phyloP scores from a whole-genome alignment of 176 grass and related monocot species.

The Eragrostis nindensis region DNA sequence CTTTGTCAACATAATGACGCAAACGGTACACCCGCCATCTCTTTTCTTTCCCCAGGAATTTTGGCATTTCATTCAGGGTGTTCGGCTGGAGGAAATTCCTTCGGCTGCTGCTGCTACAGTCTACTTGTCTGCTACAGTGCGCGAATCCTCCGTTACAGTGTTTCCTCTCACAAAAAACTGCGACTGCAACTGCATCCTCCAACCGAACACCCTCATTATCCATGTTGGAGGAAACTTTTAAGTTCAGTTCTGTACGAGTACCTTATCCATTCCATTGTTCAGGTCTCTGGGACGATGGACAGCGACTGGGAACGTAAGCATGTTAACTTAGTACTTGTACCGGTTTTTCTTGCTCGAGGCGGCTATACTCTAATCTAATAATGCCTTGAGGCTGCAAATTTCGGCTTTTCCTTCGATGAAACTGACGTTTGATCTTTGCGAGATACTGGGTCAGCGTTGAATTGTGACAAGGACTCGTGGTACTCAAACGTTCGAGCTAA shows the following conservation, averaged over 20 bases:
- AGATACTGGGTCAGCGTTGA: neutral
- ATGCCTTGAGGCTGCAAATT: neutral
- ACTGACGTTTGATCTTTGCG: neutral
- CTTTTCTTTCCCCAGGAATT: no score
- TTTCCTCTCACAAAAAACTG: no score
- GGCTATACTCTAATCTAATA: neutral
- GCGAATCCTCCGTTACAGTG: no score
- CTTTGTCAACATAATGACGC: neutral
- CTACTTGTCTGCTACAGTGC: no score
- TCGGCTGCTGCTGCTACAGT: no score
- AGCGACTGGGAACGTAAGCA: neutral
- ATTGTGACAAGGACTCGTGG: neutral
- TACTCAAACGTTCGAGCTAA: no score
- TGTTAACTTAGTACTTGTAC: neutral
- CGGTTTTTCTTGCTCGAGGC: neutral
- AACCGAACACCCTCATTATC: no score
- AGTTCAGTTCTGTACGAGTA: neutral
- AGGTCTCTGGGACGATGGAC: neutral
- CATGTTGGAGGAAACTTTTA: neutral
- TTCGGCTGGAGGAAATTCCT: no score
- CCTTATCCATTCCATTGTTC: neutral
- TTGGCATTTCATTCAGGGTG: neutral
- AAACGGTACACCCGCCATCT: neutral
- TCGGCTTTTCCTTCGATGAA: neutral
- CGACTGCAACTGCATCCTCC: no score